These are phyloP conservation scores for Sungouiella thailandica DNA, from an alignment of 805 yeast species.

Conservation along the genomic window DNA sequence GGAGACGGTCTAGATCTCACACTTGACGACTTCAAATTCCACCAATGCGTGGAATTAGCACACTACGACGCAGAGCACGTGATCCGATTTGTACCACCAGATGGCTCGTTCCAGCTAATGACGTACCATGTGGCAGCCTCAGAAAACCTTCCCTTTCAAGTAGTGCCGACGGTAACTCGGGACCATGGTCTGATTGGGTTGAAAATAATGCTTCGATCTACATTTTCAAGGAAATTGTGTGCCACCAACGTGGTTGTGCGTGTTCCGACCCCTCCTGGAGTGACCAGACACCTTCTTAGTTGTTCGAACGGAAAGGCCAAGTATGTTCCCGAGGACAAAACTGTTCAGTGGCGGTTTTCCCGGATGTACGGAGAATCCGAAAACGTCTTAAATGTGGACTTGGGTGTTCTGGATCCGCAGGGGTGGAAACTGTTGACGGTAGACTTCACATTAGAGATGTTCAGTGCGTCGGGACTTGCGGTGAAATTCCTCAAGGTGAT, in stretches of 20 bases:
- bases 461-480: conserved; percentile 68
- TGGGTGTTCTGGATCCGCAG: conserved; percentile 25
- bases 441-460: conserved; percentile 66
- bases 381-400: conserved; percentile 51
- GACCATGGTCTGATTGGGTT: conserved; percentile 48
- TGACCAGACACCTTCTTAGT: conserved; percentile 21
- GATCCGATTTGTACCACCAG: conserved; percentile 80
- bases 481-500: conserved; percentile 67
- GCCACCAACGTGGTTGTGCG: conserved; percentile 61
- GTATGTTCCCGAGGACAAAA: conserved; percentile 60
- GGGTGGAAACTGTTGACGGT: conserved; percentile 70
- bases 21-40: conserved; percentile 77
- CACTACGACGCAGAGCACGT: conserved; percentile 60
- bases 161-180: conserved; percentile 49
- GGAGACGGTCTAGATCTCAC: conserved; percentile 29
- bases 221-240: conserved; percentile 50
- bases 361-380: conserved; percentile 67
- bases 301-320: conserved; percentile 63
- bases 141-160: conserved; percentile 64
- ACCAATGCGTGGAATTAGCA: conserved; percentile 76
- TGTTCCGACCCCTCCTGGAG: conserved; percentile 61
- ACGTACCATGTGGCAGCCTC: conserved; percentile 48
- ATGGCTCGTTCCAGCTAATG: conserved; percentile 82
- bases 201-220: conserved; percentile 57
- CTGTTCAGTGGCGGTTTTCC: conserved; percentile 64